These are phyloP conservation scores for Capsella rubella DNA, from an alignment of 441 rosid species.

Conservation along the genomic window DNA sequence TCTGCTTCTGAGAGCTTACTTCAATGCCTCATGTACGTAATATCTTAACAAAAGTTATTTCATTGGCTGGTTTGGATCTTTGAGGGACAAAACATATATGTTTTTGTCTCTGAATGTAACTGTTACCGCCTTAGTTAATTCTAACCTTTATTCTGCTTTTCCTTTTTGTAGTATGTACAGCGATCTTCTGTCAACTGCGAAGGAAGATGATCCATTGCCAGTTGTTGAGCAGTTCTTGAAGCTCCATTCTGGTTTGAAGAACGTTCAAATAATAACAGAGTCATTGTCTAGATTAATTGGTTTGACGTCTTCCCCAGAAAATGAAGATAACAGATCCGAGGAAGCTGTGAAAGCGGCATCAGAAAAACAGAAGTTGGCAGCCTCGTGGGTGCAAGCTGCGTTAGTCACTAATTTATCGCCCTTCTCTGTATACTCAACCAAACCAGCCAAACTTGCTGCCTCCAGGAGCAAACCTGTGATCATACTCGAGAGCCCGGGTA, in stretches of 20 bases:
- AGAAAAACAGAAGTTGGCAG: conserved; percentile 73
- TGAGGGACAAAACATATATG: neutral
- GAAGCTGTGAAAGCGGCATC: conserved; percentile 66
- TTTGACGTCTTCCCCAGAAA: conserved; percentile 56
- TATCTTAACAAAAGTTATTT: neutral
- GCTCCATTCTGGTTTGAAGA: conserved; percentile 69
- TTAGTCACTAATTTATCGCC: conserved; percentile 78
- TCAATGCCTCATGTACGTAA: conserved; percentile 78
- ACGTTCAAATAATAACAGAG: conserved; percentile 57
- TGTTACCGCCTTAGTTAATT: conserved; percentile 3
- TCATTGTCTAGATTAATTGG: conserved; percentile 64
- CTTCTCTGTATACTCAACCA: conserved; percentile 73
- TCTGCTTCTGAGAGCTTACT: conserved; percentile 92
- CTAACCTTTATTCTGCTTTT: conserved; percentile 7
- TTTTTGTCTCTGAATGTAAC: conserved; percentile 2
- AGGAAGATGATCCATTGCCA: conserved; percentile 88
- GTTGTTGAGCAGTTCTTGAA: conserved; percentile 88
- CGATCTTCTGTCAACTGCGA: conserved; percentile 72
- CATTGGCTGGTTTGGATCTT: neutral
- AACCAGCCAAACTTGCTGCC: conserved; percentile 40
- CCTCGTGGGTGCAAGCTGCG: conserved; percentile 94
- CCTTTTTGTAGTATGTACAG: conserved; percentile 68
- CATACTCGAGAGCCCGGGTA: conserved; percentile 65
- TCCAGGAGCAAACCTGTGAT: conserved; percentile 56
- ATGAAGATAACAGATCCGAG: conserved; percentile 62